Evolutionary conservation across 495 filamentous ascomycete genomes (phyloP).

Genomic region (Cairneyella variabilis): DNA sequence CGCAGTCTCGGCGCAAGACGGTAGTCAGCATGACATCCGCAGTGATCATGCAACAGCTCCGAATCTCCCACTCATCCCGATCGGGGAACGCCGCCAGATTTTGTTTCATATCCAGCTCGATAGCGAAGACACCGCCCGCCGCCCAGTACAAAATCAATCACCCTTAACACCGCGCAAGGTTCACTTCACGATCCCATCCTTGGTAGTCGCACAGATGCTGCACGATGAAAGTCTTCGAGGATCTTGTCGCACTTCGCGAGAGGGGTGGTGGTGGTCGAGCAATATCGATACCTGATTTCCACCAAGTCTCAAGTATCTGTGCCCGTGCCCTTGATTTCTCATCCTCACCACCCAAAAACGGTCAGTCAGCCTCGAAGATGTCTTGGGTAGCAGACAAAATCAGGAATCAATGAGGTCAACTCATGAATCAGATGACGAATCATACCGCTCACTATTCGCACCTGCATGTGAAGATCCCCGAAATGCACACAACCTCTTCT

Average conservation of each 20-base stretch:
- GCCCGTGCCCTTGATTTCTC: no score
- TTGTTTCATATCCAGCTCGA: neutral
- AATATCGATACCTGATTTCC: no score
- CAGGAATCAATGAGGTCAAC: neutral
- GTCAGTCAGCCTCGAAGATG: no score
- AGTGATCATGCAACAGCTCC: neutral
- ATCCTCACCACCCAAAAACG: no score
- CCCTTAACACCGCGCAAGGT: neutral
- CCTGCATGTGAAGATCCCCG: conserved; percentile 2
- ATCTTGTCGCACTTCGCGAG: no score
- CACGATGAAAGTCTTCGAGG: no score
- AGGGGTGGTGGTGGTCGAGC: no score
- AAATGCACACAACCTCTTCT: no score
- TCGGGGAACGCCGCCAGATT: neutral
- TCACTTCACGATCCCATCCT: neutral
- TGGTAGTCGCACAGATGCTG: no score
- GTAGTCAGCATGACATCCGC: conserved; percentile 1
- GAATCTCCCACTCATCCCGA: neutral
- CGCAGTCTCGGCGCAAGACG: no score
- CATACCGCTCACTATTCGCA: neutral
- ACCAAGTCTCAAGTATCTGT: no score
- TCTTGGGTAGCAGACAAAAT: neutral
- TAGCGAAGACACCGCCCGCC: neutral
- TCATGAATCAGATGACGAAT: neutral
- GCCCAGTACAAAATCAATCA: neutral